Evolutionary conservation across 345 rosid species (phyloP).

Genomic region (Viola odorata): DNA sequence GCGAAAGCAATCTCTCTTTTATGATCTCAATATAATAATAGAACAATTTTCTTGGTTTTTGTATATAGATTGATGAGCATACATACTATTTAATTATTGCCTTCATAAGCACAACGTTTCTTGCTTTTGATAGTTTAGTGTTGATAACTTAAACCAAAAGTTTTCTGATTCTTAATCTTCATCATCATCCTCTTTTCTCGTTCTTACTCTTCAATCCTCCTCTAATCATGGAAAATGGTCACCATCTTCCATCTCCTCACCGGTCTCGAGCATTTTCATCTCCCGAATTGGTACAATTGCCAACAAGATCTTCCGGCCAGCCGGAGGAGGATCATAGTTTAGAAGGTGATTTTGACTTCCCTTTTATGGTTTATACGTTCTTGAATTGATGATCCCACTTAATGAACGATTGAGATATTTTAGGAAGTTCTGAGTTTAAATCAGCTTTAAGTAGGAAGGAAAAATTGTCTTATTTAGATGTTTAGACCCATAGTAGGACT

Average conservation of each 20-base stretch:
- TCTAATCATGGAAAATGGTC: constrained; percentile 17
- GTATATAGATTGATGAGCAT: neutral
- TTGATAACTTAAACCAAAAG: neutral
- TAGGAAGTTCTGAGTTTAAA: no score
- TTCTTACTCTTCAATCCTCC: no score
- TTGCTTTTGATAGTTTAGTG: no score
- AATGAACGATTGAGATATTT: neutral
- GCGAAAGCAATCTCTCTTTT: neutral
- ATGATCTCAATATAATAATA: neutral
- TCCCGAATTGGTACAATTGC: constrained; percentile 37
- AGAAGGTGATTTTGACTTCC: constrained; percentile 31
- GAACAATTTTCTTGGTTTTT: neutral
- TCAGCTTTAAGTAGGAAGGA: no score
- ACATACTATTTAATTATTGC: no score
- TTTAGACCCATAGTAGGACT: neutral
- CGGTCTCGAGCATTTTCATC: constrained; percentile 36
- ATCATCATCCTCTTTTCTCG: no score
- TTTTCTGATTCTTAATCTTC: neutral
- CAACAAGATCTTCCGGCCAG: constrained; percentile 12
- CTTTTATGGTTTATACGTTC: neutral
- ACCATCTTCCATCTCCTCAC: constrained; percentile 1
- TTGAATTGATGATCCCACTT: neutral
- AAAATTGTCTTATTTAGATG: neutral
- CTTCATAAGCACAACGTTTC: no score
- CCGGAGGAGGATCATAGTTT: constrained; percentile 33